Percentiles rank a stretch among this genome's conserved stretches.
Conservation (phyloP, 2,329 filamentous ascomycete genomes). For the Fusarium graminum region DNA sequence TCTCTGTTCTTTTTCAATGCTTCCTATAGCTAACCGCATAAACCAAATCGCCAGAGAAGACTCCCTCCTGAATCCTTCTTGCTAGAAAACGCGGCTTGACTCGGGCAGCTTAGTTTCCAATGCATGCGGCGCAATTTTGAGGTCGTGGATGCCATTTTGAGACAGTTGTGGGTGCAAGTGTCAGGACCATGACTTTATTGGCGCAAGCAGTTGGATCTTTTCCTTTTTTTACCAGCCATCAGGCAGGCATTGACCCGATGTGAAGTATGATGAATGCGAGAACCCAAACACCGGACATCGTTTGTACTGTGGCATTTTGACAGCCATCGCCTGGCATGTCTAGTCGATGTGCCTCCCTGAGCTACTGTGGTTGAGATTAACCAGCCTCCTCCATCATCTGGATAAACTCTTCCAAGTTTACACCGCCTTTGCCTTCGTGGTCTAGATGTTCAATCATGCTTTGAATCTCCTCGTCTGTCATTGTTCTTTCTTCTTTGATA, state of each 20-base stretch:
- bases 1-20: conserved; percentile 8
- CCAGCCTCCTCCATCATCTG: conserved; percentile 68
- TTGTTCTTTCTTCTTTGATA: conserved; percentile 80
- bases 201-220: not conserved
- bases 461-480: conserved; percentile 91
- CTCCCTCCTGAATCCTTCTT: conserved; percentile 3
- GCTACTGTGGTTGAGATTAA: conserved; percentile 39
- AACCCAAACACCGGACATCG: conserved; percentile 4
- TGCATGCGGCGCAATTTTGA: conserved; percentile 11
- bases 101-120: conserved; percentile 5
- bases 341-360: conserved; percentile 15
- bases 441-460: conserved; percentile 99
- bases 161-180: conserved; percentile 2
- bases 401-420: conserved; percentile 77
- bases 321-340: conserved; percentile 17
- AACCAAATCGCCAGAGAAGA: conserved; percentile 17
- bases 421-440: conserved; percentile 88
- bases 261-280: not conserved
- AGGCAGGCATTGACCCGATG: conserved; percentile 5
- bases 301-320: not conserved
- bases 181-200: conserved; percentile 1
- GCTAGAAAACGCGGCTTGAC: conserved; percentile 6
- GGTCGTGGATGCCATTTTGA: conserved; percentile 4
- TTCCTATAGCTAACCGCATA: conserved; percentile 10
- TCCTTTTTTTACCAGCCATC: not conserved